These are phyloP conservation scores for Rhizophagus sp. DNA, from an alignment of 192 early-diverging fungal species.

Conservation along the genomic window DNA sequence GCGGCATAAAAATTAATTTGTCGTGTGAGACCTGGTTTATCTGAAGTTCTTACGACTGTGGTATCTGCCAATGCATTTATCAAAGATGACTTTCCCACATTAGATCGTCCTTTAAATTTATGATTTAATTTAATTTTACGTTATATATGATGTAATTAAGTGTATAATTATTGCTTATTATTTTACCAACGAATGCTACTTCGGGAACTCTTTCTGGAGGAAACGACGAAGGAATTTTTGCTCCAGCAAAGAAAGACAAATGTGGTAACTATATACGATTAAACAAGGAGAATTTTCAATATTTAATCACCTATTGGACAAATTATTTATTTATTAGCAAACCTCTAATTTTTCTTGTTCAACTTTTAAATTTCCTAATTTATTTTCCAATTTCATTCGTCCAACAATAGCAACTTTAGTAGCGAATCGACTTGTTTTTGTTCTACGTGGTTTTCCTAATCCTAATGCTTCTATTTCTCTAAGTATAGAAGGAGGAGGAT, in stretches of 20 bases:
- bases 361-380: neutral
- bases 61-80: slow-evolving; percentile 68
- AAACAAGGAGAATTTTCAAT: neutral
- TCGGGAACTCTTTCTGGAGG: slow-evolving; percentile 38
- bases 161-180: neutral
- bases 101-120: slow-evolving; percentile 58
- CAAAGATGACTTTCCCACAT: slow-evolving; percentile 81
- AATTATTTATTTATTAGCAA: neutral
- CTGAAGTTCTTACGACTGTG: slow-evolving; percentile 61
- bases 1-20: slow-evolving; percentile 80
- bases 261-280: slow-evolving; percentile 36
- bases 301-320: neutral
- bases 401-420: slow-evolving; percentile 12
- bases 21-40: slow-evolving; percentile 76
- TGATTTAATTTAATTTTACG: neutral
- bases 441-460: neutral
- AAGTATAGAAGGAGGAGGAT: neutral
- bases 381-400: slow-evolving; percentile 18
- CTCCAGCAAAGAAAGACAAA: slow-evolving; percentile 47
- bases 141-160: neutral
- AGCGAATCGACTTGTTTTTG: neutral
- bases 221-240: slow-evolving; percentile 41
- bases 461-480: slow-evolving; percentile 15
- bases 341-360: slow-evolving; percentile 25
- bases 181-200: slow-evolving; percentile 46